Percentiles rank a stretch among this genome's conserved stretches.
Conservation (phyloP, 2,329 filamentous ascomycete species). For the Alternaria triticina region DNA sequence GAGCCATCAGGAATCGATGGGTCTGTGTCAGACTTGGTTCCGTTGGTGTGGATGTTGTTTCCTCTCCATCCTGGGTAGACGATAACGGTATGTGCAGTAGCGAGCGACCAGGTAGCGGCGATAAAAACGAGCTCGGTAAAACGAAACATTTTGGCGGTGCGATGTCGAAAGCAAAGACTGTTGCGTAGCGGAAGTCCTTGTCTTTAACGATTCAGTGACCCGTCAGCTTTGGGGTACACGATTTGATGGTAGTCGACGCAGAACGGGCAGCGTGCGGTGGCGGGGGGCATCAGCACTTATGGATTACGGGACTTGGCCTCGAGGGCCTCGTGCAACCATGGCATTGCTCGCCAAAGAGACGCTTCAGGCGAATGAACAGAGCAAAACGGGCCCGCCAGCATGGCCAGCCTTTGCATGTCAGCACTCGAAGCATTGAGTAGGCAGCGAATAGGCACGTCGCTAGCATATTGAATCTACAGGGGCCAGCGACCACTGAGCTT, state of each 20-base stretch:
- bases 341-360: slow-evolving; percentile 19
- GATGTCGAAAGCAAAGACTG: not conserved
- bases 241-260: slow-evolving; percentile 18
- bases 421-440: slow-evolving; percentile 29
- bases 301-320: slow-evolving; percentile 19
- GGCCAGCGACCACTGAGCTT: slow-evolving; percentile 39
- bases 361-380: slow-evolving; percentile 21
- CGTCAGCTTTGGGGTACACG: slow-evolving; percentile 9
- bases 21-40: slow-evolving; percentile 55
- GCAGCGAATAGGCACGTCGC: slow-evolving; percentile 32
- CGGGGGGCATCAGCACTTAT: slow-evolving; percentile 38
- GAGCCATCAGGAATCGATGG: slow-evolving; percentile 46
- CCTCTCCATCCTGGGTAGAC: slow-evolving; percentile 87
- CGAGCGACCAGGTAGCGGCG: slow-evolving; percentile 51
- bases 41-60: slow-evolving; percentile 82
- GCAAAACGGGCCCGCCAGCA: slow-evolving; percentile 25
- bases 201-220: slow-evolving; percentile 11
- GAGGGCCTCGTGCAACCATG: slow-evolving; percentile 29
- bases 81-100: slow-evolving; percentile 78
- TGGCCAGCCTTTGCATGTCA: slow-evolving; percentile 40
- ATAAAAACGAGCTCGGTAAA: slow-evolving; percentile 42
- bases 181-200: slow-evolving; percentile 8
- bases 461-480: slow-evolving; percentile 40
- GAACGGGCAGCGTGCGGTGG: slow-evolving; percentile 32
- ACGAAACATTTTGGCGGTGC: slow-evolving; percentile 39